These are phyloP conservation scores for Fusarium poae DNA, from an alignment of 2,329 filamentous ascomycete genomes.

Conservation along the genomic window DNA sequence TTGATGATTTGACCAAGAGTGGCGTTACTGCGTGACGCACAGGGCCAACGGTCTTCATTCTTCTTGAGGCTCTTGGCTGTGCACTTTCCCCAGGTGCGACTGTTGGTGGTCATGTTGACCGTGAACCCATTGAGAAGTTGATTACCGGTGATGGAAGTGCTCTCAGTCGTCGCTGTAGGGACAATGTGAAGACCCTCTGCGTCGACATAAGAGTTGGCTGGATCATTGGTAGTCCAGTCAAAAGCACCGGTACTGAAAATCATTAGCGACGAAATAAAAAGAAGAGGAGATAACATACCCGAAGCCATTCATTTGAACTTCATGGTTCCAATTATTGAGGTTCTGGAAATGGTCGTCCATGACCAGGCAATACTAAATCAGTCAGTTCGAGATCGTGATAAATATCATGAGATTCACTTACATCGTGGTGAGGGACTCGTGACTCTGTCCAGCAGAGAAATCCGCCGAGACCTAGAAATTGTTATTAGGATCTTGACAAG, in stretches of 20 bases:
- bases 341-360: constrained; percentile 49
- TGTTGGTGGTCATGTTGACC: constrained; percentile 59
- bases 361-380: constrained; percentile 41
- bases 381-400: background rate
- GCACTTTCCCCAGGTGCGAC: constrained; percentile 52
- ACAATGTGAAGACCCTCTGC: constrained; percentile 63
- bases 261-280: background rate
- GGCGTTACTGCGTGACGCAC: constrained; percentile 58
- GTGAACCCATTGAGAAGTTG: constrained; percentile 56
- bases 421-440: constrained; percentile 38
- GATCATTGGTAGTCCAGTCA: constrained; percentile 65
- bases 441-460: constrained; percentile 43
- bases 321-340: constrained; percentile 60
- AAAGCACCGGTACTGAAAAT: constrained; percentile 55
- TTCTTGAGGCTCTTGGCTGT: constrained; percentile 50
- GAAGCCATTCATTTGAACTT: constrained; percentile 57
- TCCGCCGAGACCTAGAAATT: constrained; percentile 27
- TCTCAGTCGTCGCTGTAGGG: constrained; percentile 60
- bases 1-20: constrained; percentile 61
- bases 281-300: constrained; percentile 48
- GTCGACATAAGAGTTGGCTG: constrained; percentile 61
- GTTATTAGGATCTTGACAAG: background rate
- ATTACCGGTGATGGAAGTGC: constrained; percentile 48
- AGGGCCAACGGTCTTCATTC: constrained; percentile 45
- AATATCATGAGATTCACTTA: background rate